These are phyloP conservation scores for Rhodotorula sp. DNA, from an alignment of 1,284 basidiomycete species.

Conservation along the genomic window DNA sequence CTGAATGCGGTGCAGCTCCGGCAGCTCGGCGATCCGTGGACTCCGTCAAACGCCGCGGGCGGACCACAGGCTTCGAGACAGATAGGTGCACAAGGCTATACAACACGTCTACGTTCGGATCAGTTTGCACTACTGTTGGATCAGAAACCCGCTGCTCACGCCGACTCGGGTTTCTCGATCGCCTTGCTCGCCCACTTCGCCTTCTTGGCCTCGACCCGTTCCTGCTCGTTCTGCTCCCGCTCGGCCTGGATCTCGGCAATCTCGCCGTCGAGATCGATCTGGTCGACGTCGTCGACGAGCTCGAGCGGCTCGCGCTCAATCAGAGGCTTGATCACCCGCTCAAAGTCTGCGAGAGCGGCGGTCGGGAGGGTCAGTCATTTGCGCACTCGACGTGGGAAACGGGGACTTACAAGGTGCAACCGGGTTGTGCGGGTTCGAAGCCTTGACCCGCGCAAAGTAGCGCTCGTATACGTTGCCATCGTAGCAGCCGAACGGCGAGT, in stretches of 20 bases:
- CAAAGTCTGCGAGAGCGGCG: conserved; percentile 54
- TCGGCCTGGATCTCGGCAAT: conserved; percentile 47
- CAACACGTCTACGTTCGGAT: background rate
- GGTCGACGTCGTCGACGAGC: conserved; percentile 47
- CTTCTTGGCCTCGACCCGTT: conserved; percentile 12
- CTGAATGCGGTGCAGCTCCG: background rate
- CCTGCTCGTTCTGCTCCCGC: conserved; percentile 19
- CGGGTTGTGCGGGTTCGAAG: conserved; percentile 45
- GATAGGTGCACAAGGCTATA: background rate
- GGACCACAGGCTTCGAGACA: background rate
- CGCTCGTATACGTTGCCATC: conserved; percentile 52
- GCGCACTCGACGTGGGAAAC: background rate
- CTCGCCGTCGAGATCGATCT: conserved; percentile 54
- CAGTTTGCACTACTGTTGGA: background rate
- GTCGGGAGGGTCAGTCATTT: conserved; percentile 47
- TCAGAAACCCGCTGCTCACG: background rate
- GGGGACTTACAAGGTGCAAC: conserved; percentile 33
- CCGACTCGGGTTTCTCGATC: conserved; percentile 3
- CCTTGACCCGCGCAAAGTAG: conserved; percentile 54
- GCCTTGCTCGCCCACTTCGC: conserved; percentile 1
- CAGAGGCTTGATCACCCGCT: conserved; percentile 57
- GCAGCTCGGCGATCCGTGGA: background rate
- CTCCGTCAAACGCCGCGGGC: background rate
- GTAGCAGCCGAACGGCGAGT: conserved; percentile 57
- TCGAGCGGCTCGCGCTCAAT: conserved; percentile 53